phyloP scores from a whole-genome alignment of 305 asterid species.

The Solanum hybrid region DNA sequence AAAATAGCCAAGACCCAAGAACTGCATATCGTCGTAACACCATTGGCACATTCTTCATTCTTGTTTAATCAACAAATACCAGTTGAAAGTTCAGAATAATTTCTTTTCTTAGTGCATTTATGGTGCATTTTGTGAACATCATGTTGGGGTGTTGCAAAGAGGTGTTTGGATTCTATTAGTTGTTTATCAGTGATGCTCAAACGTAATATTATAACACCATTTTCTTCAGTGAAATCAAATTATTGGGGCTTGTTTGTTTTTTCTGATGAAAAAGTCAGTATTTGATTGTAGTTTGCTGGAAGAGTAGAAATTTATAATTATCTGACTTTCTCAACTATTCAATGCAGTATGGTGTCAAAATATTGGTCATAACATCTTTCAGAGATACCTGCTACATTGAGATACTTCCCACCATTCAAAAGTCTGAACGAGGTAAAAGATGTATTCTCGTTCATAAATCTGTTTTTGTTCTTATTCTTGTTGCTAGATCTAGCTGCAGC shows the following conservation, averaged over 20 bases:
- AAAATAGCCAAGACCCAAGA: background rate
- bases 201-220: background rate
- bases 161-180: background rate
- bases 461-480: background rate
- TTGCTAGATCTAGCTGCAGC: background rate
- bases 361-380: conserved; percentile 88
- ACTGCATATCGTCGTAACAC: background rate
- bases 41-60: background rate
- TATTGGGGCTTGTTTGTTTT: background rate
- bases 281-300: background rate
- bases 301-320: background rate
- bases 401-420: conserved; percentile 70
- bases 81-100: background rate
- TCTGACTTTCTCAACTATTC: conserved; percentile 23
- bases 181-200: background rate
- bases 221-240: background rate
- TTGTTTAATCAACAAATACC: background rate
- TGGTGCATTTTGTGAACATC: background rate
- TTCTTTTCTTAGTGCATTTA: background rate
- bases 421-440: conserved; percentile 77
- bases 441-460: background rate
- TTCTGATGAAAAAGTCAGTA: background rate
- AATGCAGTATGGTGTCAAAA: conserved; percentile 86
- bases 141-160: background rate
- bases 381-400: conserved; percentile 95